Base-by-base conservation (phyloP, 306 rosid species). In the Prunus fruticosa region DNA sequence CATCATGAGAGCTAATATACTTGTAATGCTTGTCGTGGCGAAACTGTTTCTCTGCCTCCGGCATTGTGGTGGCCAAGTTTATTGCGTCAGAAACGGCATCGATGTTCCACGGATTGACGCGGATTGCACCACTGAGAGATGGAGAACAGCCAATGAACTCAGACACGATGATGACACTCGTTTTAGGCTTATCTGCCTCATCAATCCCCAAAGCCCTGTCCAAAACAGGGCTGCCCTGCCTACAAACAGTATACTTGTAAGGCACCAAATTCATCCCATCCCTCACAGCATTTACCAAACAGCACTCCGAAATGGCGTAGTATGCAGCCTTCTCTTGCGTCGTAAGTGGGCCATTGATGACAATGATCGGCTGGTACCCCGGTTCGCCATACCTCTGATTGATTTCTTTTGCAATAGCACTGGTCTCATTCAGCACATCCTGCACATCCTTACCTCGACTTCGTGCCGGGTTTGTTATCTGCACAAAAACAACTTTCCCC, bases 251-350 rank as follows among this genome's bases (percentile, higher is more conserved):
- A 77, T 89, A 91, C 78, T 61, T 69, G 49, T 91, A 91, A 61
- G 93, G 93, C 72, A 89, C 86, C 84, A 91, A 80, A 76, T 91
- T 91, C 96, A 91, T 87, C 11, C 96, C 96, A 81, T 91, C 96
- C 61, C 96, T 87, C 72, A 88, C 93, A 34, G 87, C 86, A 85
- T 81, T 91, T 67, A 89, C 93, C 13, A 89, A 73, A 20, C 90
- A 89, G 34, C 92, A 89, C 41, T 91, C 93, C 0, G 96, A 74
- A 52, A 91, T 76, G 11, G 96, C 87, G 47, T 71, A 91, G 58
- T 84, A 89, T 0, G 96, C 87, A 8, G 75, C 89, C 69, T 91
- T 91, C 67, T 86, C 92, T 46, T 73, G 81, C 3, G 89, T 84
- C 0, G 89, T 73, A 38, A 87, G 74, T 0, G 86, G 88, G 1